Evolutionary conservation across 768 basidiomycete genomes (phyloP).

Genomic region (Macrolepiota dolichaula): DNA sequence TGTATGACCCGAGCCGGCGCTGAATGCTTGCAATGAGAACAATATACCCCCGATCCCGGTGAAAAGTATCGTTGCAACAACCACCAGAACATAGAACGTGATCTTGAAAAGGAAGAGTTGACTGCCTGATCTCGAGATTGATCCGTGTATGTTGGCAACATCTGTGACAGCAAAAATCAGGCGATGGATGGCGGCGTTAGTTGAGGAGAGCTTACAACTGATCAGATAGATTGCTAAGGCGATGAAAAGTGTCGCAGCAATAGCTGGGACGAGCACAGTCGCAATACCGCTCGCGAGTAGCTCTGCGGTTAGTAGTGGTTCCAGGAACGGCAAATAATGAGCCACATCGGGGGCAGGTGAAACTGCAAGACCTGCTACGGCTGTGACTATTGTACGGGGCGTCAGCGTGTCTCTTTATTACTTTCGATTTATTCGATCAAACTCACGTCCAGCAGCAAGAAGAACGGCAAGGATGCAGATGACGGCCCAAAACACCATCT

Average conservation of each 20-base stretch:
- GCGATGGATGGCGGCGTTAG: neutral
- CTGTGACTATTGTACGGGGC: slow-evolving; percentile 52
- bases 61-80: slow-evolving; percentile 58
- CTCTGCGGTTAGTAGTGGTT: slow-evolving; percentile 44
- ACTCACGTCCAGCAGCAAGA: slow-evolving; percentile 62
- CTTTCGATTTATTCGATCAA: neutral
- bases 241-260: slow-evolving; percentile 59
- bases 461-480: slow-evolving; percentile 45
- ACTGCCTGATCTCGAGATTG: slow-evolving; percentile 60
- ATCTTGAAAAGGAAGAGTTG: slow-evolving; percentile 61
- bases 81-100: slow-evolving; percentile 55
- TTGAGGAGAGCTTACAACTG: slow-evolving; percentile 43
- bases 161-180: slow-evolving; percentile 31
- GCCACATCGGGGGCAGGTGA: slow-evolving; percentile 70
- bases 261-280: slow-evolving; percentile 64
- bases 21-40: slow-evolving; percentile 63
- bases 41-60: slow-evolving; percentile 66
- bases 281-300: slow-evolving; percentile 59
- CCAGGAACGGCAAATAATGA: slow-evolving; percentile 66
- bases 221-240: slow-evolving; percentile 48
- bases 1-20: slow-evolving; percentile 30
- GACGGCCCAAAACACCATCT: slow-evolving; percentile 54
- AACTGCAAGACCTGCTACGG: slow-evolving; percentile 64
- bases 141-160: slow-evolving; percentile 48
- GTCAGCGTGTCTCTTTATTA: slow-evolving; percentile 7